These are phyloP conservation scores for Clarireedia sp. DNA, from an alignment of 2,329 filamentous ascomycete species.

Conservation along the genomic window DNA sequence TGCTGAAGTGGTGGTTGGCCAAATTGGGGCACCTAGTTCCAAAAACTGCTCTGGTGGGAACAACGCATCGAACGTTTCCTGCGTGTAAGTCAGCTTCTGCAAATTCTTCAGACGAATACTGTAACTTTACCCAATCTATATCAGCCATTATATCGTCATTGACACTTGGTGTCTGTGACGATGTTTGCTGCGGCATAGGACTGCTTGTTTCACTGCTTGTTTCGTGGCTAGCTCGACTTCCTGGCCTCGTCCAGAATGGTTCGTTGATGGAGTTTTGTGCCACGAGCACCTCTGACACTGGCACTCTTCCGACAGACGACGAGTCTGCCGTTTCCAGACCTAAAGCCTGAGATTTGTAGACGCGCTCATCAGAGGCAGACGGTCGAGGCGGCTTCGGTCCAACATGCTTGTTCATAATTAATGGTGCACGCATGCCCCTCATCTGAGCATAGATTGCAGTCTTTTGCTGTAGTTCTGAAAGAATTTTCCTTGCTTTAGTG, in stretches of 20 bases:
- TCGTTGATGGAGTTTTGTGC: background rate
- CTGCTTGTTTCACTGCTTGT: background rate
- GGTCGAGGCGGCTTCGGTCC: constrained; percentile 27
- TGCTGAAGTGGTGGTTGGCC: background rate
- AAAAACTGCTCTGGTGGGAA: constrained; percentile 24
- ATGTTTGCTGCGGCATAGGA: background rate
- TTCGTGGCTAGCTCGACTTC: background rate
- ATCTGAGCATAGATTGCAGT: constrained; percentile 51
- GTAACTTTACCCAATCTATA: constrained; percentile 55
- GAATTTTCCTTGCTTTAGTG: constrained; percentile 52
- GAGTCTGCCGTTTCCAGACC: background rate
- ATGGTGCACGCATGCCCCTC: constrained; percentile 48
- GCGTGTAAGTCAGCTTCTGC: background rate
- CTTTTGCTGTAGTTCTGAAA: constrained; percentile 55
- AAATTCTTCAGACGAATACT: constrained; percentile 14
- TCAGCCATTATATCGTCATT: constrained; percentile 39
- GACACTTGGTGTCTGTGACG: background rate
- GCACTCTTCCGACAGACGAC: background rate
- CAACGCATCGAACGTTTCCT: constrained; percentile 28
- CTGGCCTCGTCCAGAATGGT: background rate
- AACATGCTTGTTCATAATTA: constrained; percentile 26
- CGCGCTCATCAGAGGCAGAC: background rate
- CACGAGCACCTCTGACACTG: background rate
- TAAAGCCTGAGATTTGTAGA: background rate
- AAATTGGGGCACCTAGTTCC: constrained; percentile 3